Evolutionary conservation across 2,329 filamentous ascomycete species (phyloP), one percentile per base, ranked within the genome.

Genomic region (Tympanopsis confertula): DNA sequence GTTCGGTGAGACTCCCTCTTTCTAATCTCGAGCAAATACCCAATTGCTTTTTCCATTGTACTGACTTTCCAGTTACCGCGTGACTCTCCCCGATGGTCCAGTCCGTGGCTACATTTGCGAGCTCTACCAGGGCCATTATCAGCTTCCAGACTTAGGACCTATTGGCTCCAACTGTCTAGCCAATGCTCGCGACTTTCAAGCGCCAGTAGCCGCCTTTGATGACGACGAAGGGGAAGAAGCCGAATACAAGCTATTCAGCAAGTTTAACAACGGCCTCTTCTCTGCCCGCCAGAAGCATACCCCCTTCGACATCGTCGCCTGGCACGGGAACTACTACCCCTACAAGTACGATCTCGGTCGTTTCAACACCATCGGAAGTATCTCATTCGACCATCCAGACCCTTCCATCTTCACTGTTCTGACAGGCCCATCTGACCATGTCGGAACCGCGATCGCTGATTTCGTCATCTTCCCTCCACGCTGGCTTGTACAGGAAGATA

Each of bases 391-490:
- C 19, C 35, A 36, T 18, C 35, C 35, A 5, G 35, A 36, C 17
- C 35, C 35, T 7, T 36, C 35, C 10, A 19, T 36, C 17, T 19
- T 7, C 35, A 36, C 73, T 20, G 75, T 80, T 3, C 59, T 80
- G 14, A 73, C 75, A 0, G 74, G 69, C 1, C 69, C 68, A 4
- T 71, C 71, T 3, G 61, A 69, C 45, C 62, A 71, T 42, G 54
- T 62, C 0, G 67, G 71, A 3, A 75, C 75, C 0, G 70, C 75
- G 3, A 65, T 80, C 28, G 73, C 72, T 0, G 75, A 80, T 47
- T 78, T 80, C 47, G 68, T 79, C 22, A 76, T 79, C 47, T 80
- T 80, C 55, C 71, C 72, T 5, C 74, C 75, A 1, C 66, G 75
- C 40, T 80, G 75, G 75, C 62, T 78, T 18, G 74, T 79, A 0